Evolutionary conservation across 768 basidiomycete species (phyloP), one percentile per base, ranked within the genome.

Genomic region (Exidia glandulosa): DNA sequence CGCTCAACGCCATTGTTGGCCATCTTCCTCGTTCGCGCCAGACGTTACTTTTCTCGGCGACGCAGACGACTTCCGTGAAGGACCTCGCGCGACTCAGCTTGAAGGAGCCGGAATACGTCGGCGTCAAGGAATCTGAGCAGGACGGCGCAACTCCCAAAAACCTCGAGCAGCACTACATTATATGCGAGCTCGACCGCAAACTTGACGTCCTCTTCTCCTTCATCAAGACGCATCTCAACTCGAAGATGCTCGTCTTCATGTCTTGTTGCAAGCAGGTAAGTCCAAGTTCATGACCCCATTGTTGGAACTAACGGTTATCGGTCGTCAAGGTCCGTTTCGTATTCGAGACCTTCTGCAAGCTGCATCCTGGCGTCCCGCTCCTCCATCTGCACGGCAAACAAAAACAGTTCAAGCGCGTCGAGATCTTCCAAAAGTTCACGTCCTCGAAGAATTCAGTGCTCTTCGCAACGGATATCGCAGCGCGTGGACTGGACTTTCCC

Each of bases 341-440:
- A 6, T 97, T 88, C 68, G 94, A 96, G 75, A 90, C 88, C 16
- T 97, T 99, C 73, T 88, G 92, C 75, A 87, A 87, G 71, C 84
- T 99, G 78, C 95, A 95, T 63, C 95, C 95, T 0, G 95, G 95
- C 65, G 77, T 93, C 3, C 85, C 95, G 3, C 78, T 99, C n/a
- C 80, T 99, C 25, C 89, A 94, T 69, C 74, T 99, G 7, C 94
- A 98, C 67, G 95, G 95, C 33, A 97, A 96, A 70, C 94, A 96
- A 69, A 97, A 96, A 70, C 95, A 96, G 68, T 79, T 85, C n/a
- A 86, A 90, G 34, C 82, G 95, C 54, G 73, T 97, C 58, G 77
- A 81, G 55, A 87, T 88, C 75, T 97, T 91, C 70, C 80, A 81
- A 66, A 86, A 85, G 47, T 99, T 96, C 75, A 88, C 87, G 2